These are phyloP conservation scores for Puccinia novopanici DNA, from an alignment of 1,284 basidiomycete species.

Conservation along the genomic window DNA sequence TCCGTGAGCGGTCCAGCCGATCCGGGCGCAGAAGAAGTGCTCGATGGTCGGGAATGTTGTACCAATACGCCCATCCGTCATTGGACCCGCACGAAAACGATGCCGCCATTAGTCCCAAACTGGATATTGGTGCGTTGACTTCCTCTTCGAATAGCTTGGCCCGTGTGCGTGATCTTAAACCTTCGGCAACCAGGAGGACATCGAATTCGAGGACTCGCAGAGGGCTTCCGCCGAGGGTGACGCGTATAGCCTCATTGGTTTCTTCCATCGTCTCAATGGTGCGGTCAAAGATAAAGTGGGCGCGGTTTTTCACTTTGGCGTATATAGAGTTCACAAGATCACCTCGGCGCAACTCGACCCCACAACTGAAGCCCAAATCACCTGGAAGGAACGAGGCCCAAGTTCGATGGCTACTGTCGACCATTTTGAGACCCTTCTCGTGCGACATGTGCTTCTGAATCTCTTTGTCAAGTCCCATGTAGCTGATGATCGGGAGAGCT, in stretches of 20 bases:
- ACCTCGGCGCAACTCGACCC: conserved; percentile 54
- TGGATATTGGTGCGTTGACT: neutral
- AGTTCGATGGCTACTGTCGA: conserved; percentile 46
- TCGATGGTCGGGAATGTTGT: conserved; percentile 32
- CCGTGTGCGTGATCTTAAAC: conserved; percentile 53
- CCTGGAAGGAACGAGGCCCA: conserved; percentile 43
- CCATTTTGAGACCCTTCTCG: conserved; percentile 46
- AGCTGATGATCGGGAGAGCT: conserved; percentile 53
- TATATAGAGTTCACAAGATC: conserved; percentile 54
- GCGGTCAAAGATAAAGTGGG: conserved; percentile 52
- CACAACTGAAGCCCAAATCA: conserved; percentile 46
- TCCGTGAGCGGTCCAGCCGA: conserved; percentile 52
- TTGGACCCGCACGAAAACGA: conserved; percentile 18
- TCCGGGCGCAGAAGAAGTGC: conserved; percentile 52
- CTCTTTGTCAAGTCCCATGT: conserved; percentile 52
- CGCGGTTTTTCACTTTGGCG: conserved; percentile 44
- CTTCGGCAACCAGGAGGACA: conserved; percentile 54
- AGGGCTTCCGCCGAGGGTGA: conserved; percentile 51
- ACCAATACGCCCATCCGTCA: neutral
- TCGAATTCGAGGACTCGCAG: conserved; percentile 51
- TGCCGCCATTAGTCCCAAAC: neutral
- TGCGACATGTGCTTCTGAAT: neutral
- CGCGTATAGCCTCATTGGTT: conserved; percentile 39
- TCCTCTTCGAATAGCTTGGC: conserved; percentile 52
- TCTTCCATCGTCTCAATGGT: conserved; percentile 52